These are phyloP conservation scores for Coniochaeta sp. DNA, from an alignment of 2,329 filamentous ascomycete genomes.

Conservation along the genomic window DNA sequence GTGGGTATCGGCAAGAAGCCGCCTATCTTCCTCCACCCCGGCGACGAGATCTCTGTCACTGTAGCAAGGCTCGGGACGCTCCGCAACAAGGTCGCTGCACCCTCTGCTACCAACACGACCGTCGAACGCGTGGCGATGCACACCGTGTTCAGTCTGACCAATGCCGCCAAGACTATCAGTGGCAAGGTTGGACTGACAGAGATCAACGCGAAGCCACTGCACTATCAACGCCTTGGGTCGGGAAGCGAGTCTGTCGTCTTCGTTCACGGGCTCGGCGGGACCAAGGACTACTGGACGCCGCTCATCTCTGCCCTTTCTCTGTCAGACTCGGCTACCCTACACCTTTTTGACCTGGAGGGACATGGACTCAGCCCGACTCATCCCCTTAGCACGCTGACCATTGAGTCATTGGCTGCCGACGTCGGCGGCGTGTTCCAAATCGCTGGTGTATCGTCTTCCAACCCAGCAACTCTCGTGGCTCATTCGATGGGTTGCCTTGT, in stretches of 20 bases:
- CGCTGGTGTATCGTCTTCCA: constrained; percentile 18
- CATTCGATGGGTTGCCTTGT: constrained; percentile 45
- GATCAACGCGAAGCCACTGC: constrained; percentile 31
- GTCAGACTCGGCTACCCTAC: constrained; percentile 21
- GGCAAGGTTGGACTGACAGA: constrained; percentile 21
- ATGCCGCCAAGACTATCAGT: constrained; percentile 15
- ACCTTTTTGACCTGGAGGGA: constrained; percentile 47
- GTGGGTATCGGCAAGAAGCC: constrained; percentile 38
- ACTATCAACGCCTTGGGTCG: constrained; percentile 25
- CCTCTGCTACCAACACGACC: constrained; percentile 17
- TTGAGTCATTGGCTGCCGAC: constrained; percentile 35
- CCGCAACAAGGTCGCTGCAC: constrained; percentile 23
- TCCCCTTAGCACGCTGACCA: constrained; percentile 30
- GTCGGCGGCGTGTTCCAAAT: constrained; percentile 28
- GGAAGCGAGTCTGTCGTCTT: constrained; percentile 32
- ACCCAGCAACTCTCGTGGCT: constrained; percentile 33
- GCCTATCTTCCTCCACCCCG: constrained; percentile 29
- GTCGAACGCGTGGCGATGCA: constrained; percentile 11
- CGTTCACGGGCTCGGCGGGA: constrained; percentile 47
- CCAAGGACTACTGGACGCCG: constrained; percentile 34
- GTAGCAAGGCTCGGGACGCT: constrained; percentile 32
- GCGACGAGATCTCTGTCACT: constrained; percentile 31
- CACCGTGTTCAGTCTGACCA: constrained; percentile 4
- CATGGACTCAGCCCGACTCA: constrained; percentile 46
- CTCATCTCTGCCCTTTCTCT: constrained; percentile 28